Base-by-base conservation (phyloP, 2,329 filamentous ascomycete species). In the Hypoxylon sp. region DNA sequence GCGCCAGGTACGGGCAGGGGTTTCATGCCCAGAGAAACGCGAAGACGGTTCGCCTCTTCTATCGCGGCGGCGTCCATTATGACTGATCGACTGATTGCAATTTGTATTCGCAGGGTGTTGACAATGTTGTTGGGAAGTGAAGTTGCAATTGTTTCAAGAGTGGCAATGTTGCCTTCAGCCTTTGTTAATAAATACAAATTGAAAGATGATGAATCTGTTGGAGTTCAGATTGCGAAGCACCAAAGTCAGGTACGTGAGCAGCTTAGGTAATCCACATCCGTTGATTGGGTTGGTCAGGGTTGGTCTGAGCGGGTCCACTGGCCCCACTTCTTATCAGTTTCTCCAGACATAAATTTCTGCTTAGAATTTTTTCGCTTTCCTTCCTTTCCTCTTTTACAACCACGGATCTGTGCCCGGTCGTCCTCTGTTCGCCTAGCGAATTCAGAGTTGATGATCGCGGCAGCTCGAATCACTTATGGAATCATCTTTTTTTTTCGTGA, bases 41-140 rank as follows among this genome's bases (percentile, higher is more conserved):
- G 93, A 74, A 97, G 90, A 75, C 94, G 91, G 81, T 98, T 98
- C 69, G 92, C 93, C 84, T 97, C 93, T 79, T 96, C 92, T 75
- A 98, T 94, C 26, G 91, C 90, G 46, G 92, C 87, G 71, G 88
- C 82, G 76, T 89, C 87, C 82, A 88, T 88, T 47, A 70, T 79
- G 71, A 50, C 54, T 37, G 3, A 24, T 39, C 3, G 71, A 50
- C 54, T 37, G 3, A 24, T 39, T 2, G 15, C 49, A 17, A 50
- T 20, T 26, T 15, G 22, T 46, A 13, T 6, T 8, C 8, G 39
- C 11, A 13, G 15, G n/a, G 8, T 20, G 32, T 17, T 28, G 17
- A 13, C 19, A 46, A 22, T 28, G 41, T 34, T 39, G 15, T 51
- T 22, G 8, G 8, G 8, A 30, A 11, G 46, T 55, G 28, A 54